phyloP scores from a whole-genome alignment of 108 stramenopile genomes.

The Cyclotella cryptica region DNA sequence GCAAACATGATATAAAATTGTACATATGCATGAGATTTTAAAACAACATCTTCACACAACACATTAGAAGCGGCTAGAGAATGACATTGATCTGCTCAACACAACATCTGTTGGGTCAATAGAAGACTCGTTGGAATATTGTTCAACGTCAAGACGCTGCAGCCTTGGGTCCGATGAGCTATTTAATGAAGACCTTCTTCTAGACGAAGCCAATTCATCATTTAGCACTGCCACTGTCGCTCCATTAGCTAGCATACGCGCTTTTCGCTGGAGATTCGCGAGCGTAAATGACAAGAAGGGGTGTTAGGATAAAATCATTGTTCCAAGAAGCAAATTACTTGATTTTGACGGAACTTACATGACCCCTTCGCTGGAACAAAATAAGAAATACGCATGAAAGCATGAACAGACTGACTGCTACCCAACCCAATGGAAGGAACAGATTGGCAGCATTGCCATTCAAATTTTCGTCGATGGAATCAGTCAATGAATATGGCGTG shows the following conservation, averaged over 20 bases:
- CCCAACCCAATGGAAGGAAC: slow-evolving; percentile 55
- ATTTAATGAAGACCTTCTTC: no score
- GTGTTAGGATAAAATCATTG: background rate
- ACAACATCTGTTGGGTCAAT: background rate
- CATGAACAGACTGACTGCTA: slow-evolving; percentile 40
- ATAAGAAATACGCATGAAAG: slow-evolving; percentile 37
- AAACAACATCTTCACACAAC: no score
- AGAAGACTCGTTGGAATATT: background rate
- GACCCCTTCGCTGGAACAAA: slow-evolving; percentile 51
- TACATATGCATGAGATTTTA: no score
- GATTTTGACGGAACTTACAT: slow-evolving; percentile 7
- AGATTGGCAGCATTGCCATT: slow-evolving; percentile 57
- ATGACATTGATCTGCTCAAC: background rate
- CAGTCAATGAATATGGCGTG: slow-evolving; percentile 50
- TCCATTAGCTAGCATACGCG: no score
- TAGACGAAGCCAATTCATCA: no score
- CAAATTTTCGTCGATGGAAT: slow-evolving; percentile 57
- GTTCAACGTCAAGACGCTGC: background rate
- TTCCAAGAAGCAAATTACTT: background rate
- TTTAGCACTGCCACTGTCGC: no score
- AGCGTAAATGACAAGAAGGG: background rate
- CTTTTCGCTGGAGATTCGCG: no score
- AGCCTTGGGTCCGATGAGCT: background rate
- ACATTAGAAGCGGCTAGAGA: slow-evolving; percentile 6
- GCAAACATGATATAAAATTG: no score